Conservation (phyloP, 352 stramenopile genomes). For the Globisporangium canariense region DNA sequence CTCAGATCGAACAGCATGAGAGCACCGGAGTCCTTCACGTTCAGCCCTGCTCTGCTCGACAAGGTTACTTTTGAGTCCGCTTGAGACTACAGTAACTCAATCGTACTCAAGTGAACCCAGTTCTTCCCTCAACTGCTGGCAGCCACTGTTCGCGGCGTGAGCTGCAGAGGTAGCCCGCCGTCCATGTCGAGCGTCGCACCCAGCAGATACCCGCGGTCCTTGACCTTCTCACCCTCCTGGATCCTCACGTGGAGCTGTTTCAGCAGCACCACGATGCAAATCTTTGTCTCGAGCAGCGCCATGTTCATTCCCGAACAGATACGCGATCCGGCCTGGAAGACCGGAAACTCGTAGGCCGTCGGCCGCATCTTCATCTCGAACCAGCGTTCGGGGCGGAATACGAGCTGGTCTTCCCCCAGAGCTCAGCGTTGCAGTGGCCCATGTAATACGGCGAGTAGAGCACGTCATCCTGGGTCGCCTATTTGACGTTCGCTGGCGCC, state of each 20-base stretch:
- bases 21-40: no score
- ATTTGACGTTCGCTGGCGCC: not conserved
- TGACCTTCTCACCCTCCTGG: not conserved
- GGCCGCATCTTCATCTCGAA: conserved; percentile 53
- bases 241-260: not conserved
- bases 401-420: conserved; percentile 52
- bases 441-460: conserved; percentile 75
- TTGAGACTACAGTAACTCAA: no score
- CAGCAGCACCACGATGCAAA: not conserved
- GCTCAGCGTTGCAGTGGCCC: conserved; percentile 34
- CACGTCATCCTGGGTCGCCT: conserved; percentile 21
- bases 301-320: conserved; percentile 74
- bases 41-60: no score
- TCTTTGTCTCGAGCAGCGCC: conserved; percentile 26
- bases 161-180: not conserved
- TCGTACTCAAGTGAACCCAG: no score
- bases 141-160: not conserved
- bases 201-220: not conserved
- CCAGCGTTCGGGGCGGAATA: conserved; percentile 66
- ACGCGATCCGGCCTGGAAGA: conserved; percentile 67
- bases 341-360: conserved; percentile 64
- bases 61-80: no score
- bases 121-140: no score
- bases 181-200: not conserved
- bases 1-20: no score